Evolutionary conservation across 2,329 filamentous ascomycete species (phyloP), one percentile per base, ranked within the genome.

Genomic region (Oidium heveae): DNA sequence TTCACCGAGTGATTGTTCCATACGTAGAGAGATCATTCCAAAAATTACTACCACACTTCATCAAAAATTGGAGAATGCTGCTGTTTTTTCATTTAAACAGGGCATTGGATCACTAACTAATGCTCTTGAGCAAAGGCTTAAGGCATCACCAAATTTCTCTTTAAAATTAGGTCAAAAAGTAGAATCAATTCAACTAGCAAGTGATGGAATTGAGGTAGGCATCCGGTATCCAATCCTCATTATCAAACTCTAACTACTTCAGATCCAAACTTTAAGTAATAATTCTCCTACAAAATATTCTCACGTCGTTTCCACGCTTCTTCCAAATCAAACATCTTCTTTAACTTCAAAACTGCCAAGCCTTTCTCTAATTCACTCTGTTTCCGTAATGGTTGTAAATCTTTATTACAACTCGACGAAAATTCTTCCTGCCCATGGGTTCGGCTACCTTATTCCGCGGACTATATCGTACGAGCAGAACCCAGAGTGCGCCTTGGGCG

Each of bases 381-480:
- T 89, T 33, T 88, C 81, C 34, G 87, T 95, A 60, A 88, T 88
- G 80, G 84, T 88, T 2, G 83, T 98, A 57, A 95, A 94, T 68
- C 72, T 98, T 51, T 95, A 82, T 74, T 98, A 82, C 66, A 70
- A 74, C 1, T 72, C 77, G 46, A 73, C 79, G 7, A 64, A 76
- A 56, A 69, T 94, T 37, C 72, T 85, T 52, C 57, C 61, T 2
- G 75, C 77, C 15, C 70, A 79, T 33, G 91, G 88, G 18, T 93
- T 96, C 64, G 91, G 91, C 59, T 96, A 96, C 67, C 76, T 98
- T 5, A 84, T 98, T 56, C 89, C 91, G 1, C 78, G 79, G 56
- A 79, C 79, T 16, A 73, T 85, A 1, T 74, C 80, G 2, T 72
- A 74, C 51, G 76, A 78, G 39, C 73, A 86, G 59, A 94, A 94